Base-by-base conservation (phyloP, 176 grass and related monocot genomes). In the Zea luxurians region DNA sequence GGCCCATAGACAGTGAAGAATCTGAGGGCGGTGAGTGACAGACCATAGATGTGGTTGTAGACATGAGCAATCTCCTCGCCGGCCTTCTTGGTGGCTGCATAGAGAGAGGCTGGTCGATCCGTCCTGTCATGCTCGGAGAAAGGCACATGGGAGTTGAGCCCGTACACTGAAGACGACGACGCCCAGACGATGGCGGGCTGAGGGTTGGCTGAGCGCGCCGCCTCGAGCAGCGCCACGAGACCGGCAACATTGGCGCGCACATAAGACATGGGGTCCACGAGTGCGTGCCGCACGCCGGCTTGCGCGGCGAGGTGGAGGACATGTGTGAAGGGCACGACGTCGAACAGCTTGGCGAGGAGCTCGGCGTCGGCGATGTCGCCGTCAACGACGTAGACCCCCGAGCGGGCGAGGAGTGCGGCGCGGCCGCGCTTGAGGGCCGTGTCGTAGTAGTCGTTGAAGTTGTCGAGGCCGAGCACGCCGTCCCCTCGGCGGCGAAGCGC, bases 281-380 rank as follows among this genome's bases (percentile, higher is more conserved):
- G 87, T 38, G 92, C 92, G 67, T 91, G 89, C 55, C 91, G 90
- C 62, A 98, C 95, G 61, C 95, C 95, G 0, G 95, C 95, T 75
- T 98, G 95, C 37, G 95, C 95, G 12, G 95, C 95, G 43, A 98
- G 83, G 83, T 98, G 95, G 49, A 93, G 91, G 66, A 98, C 85
- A 61, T 98, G 95, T 6, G 95, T 86, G 85, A 98, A 98, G 8
- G 95, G 91, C 41, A 71, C 92, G 54, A 94, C 92, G 73, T 94
- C 92, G 45, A 94, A 91, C 13, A 94, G 89, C 80, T 94, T 91
- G 80, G 84, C 82, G 63, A 94, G 84, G 73, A 94, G 87, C 17
- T 87, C 89, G 15, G 83, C 53, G 58, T 94, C 92, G 0, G 86
- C 87, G 82, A 94, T 89, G 86, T 91, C 92, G 42, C 92, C 92